Base-by-base conservation (phyloP, 495 filamentous ascomycete genomes). In the Penicillium turbatum region DNA sequence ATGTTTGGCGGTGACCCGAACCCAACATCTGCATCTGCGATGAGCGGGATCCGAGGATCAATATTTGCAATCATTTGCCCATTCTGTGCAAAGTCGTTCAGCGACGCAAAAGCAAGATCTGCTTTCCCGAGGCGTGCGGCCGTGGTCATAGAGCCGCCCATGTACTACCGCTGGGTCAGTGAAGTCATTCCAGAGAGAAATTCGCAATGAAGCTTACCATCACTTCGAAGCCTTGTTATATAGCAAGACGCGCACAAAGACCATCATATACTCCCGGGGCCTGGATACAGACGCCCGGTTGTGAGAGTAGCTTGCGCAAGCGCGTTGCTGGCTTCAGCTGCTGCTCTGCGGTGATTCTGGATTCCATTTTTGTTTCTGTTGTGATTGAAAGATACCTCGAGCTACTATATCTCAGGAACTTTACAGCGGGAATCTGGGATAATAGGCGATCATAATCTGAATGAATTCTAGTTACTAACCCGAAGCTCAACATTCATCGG, bases 21-120 rank as follows among this genome's bases (percentile, higher is more conserved):
- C 13, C 80, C 79, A 2, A 74, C 78, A 62, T 87, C 83, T 31
- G 78, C 80, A 60, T 86, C 83, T 30, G 82, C 82, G 53, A 86
- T 84, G 5, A 86, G 55, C 1, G 81, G 79, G 8, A 70, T 43
- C 2, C 32, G 15, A 9, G 48, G 52, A 32, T 51, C 42, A 2
- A 66, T 39, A 29, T 55, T 53, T 16, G 60, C 60, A 35, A 66
- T 61, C 57, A 59, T 66, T 34, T 56, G 40, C 1, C 54, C 60
- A 34, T 63, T 52, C 16, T 39, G n/a, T 2, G 31, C 24, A 45
- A 66, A 56, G 40, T 63, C 57, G n/a, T 60, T 50, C 10, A 63
- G 38, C 7, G 59, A 39, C 3, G 74, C 74, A 16, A 86, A 63
- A 27, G 80, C 82, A 4, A 85, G 72, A 59, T 86, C 84, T 3